Conservation (phyloP, 208 protist genomes). For the Acanthamoeba sp. region DNA sequence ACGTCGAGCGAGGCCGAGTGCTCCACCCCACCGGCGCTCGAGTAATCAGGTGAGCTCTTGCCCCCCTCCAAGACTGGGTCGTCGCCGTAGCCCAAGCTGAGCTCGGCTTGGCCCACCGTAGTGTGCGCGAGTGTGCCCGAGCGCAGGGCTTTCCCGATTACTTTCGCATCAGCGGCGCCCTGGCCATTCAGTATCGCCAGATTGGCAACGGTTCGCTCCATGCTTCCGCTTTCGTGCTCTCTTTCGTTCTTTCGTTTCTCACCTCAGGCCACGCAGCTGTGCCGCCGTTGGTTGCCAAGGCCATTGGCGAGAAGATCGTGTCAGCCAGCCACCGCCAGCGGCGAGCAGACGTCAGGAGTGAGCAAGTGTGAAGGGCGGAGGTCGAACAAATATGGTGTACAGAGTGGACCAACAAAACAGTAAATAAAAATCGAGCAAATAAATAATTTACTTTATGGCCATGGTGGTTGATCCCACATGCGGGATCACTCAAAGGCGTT, state of each 20-base stretch:
- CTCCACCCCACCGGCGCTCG: neutral
- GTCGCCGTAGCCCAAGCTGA: no score
- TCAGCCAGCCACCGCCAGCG: no score
- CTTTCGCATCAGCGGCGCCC: neutral
- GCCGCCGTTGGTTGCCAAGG: neutral
- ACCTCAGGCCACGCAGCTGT: neutral
- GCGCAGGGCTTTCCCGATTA: neutral
- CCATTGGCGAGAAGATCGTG: neutral
- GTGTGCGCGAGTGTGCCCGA: neutral
- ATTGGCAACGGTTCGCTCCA: neutral
- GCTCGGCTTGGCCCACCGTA: neutral
- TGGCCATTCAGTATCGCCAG: neutral
- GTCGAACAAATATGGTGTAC: no score
- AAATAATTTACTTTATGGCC: no score
- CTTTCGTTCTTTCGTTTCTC: neutral
- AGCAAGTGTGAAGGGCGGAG: no score
- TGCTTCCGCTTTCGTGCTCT: neutral
- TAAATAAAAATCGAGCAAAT: neutral
- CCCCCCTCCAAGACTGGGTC: no score
- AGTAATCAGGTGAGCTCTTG: neutral
- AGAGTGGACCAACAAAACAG: neutral
- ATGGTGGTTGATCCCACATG: no score
- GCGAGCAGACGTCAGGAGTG: no score
- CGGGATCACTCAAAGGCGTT: neutral
- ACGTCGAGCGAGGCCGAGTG: neutral